A percentile compares a stretch with the other conserved stretches of the same genome.
Evolutionary conservation across 1,284 basidiomycete species (phyloP).

Genomic region (Naganishia cerealis): DNA sequence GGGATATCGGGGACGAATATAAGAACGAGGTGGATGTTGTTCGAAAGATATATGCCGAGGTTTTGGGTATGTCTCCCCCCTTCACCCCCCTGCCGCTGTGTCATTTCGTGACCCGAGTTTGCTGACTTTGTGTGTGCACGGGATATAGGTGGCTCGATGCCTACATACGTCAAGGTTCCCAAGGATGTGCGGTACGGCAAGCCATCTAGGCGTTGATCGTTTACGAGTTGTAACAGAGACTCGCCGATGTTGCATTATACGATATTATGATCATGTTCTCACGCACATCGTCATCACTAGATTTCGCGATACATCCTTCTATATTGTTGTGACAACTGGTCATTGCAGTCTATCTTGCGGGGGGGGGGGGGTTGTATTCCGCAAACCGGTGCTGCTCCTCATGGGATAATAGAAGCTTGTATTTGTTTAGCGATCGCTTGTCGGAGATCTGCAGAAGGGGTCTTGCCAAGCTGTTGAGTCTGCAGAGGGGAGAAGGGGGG

Average conservation of each 20-base stretch:
- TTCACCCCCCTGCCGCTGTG: too few relatives aligned
- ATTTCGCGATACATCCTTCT: neutral
- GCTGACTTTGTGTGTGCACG: slow-evolving; percentile 33
- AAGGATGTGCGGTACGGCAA: slow-evolving; percentile 53
- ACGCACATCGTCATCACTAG: neutral
- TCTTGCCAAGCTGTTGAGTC: slow-evolving; percentile 20
- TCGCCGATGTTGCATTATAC: slow-evolving; percentile 8
- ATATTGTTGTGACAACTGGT: neutral
- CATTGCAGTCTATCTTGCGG: neutral
- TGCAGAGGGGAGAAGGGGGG: neutral
- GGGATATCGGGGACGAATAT: slow-evolving; percentile 22
- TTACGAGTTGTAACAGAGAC: neutral
- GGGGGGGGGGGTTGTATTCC: neutral
- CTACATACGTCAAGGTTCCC: slow-evolving; percentile 65
- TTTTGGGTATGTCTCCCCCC: slow-evolving; percentile 63
- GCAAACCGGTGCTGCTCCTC: neutral
- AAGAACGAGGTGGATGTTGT: slow-evolving; percentile 56
- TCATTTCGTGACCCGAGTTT: neutral
- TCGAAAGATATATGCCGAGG: slow-evolving; percentile 65
- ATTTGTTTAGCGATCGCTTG: slow-evolving; percentile 14
- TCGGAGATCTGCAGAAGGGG: slow-evolving; percentile 8
- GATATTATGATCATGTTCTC: slow-evolving; percentile 8
- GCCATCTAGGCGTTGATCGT: slow-evolving; percentile 34
- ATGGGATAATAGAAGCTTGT: neutral
- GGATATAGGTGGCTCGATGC: slow-evolving; percentile 57